Evolutionary conservation across 306 rosid species (phyloP), one percentile per base, ranked within the genome.

Genomic region (Oxytropis ochrocephala): DNA sequence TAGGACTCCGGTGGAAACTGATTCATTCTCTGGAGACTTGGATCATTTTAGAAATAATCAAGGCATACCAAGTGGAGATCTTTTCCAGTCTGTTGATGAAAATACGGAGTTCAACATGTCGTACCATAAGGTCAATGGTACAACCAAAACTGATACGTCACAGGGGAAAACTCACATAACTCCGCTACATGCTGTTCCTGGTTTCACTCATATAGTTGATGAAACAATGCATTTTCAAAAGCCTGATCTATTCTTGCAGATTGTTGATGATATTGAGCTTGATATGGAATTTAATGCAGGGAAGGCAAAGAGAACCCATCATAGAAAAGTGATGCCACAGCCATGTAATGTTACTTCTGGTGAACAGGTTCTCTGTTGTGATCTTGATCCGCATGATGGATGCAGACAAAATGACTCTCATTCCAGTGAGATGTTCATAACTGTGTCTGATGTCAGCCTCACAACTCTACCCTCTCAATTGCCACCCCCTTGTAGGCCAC

Each of bases 401-500:
- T 56, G 63, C 76, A 60, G 64, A 36, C 53, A 67, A 75, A 60
- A 64, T 75, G 82, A 58, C 68, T 86, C 87, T 78, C 65, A 24
- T 64, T 69, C 83, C 19, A 30, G 61, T 42, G 86, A 75, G 83
- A 64, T 41, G 8, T 94, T 94, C 63, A 24, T 90, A 60, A 75
- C 91, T 46, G 80, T 94, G 62, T 74, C 97, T 47, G 92, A 87
- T 44, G 86, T 94, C 71, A 87, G 80, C 73, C 99, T 94, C 53
- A 85, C 91, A 80, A 94, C 97, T 35, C 80, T 61, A 72, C 96
- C 97, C 30, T 85, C 88, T 52, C 83, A 69, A 38, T 76, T 94
- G 79, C 97, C 97, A n/a, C 99, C 99, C 10, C 99, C 99, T 19
- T 72, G 91, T 68, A 90, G 97, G 18, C 95, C 87, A 12, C 99